phyloP scores from a whole-genome alignment of 345 rosid genomes.

The Schrenkiella parvula region DNA sequence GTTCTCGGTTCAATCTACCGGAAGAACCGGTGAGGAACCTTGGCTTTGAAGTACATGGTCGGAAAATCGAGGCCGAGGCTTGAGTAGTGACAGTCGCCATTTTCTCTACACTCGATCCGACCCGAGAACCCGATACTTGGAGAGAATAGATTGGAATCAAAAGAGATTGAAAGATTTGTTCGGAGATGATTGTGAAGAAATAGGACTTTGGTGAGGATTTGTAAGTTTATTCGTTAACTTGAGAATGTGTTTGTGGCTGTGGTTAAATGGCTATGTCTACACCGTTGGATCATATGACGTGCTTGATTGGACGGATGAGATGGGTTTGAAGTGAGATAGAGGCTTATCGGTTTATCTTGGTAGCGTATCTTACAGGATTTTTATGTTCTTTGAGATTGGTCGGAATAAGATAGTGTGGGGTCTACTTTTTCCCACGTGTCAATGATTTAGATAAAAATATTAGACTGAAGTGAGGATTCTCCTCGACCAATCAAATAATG shows the following conservation, averaged over 20 bases:
- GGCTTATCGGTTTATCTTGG: conserved; percentile 47
- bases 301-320: conserved; percentile 5
- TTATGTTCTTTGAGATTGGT: conserved; percentile 46
- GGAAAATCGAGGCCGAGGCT: conserved; percentile 82
- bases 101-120: conserved; percentile 15
- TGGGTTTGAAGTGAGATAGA: conserved; percentile 22
- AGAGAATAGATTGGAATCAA: conserved; percentile 17
- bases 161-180: conserved; percentile 25
- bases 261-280: conserved; percentile 32
- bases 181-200: conserved; percentile 23
- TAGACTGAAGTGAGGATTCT: not conserved
- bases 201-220: not conserved
- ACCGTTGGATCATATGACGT: conserved; percentile 27
- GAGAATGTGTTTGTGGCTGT: conserved; percentile 44
- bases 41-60: conserved; percentile 50
- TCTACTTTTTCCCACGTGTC: conserved; percentile 29
- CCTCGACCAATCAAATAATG: conserved; percentile 8
- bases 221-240: conserved; percentile 29
- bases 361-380: conserved; percentile 51
- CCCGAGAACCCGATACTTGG: not conserved
- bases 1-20: conserved; percentile 42
- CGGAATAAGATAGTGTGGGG: conserved; percentile 46
- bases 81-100: conserved; percentile 89
- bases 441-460: not conserved
- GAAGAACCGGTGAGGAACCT: conserved; percentile 69